Evolutionary conservation across 2,329 filamentous ascomycete species (phyloP).

Genomic region (Myrmaecium sp.): DNA sequence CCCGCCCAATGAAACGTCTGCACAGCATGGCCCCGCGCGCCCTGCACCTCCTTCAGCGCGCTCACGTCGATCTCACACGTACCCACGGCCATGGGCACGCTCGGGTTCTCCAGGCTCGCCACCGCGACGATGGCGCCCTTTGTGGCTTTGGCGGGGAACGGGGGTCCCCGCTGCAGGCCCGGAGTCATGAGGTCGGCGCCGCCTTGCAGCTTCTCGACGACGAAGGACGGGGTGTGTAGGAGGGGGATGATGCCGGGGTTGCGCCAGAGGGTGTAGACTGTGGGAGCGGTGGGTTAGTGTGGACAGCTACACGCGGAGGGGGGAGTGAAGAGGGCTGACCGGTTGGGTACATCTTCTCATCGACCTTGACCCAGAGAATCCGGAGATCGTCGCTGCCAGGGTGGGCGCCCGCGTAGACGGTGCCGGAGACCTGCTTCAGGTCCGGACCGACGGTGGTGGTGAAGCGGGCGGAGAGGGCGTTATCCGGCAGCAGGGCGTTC

Average conservation of each 20-base stretch:
- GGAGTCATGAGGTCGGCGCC: slow-evolving; percentile 56
- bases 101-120: slow-evolving; percentile 40
- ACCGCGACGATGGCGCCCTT: slow-evolving; percentile 47
- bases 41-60: slow-evolving; percentile 36
- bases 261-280: slow-evolving; percentile 50
- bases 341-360: slow-evolving; percentile 37
- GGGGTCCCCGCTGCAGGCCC: slow-evolving; percentile 45
- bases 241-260: slow-evolving; percentile 44
- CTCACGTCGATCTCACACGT: slow-evolving; percentile 47
- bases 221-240: slow-evolving; percentile 44
- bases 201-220: slow-evolving; percentile 44
- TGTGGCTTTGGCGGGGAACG: slow-evolving; percentile 41
- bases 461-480: slow-evolving; percentile 44
- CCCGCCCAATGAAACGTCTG: slow-evolving; percentile 50
- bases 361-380: slow-evolving; percentile 47
- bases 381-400: slow-evolving; percentile 37
- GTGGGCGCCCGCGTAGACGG: slow-evolving; percentile 45
- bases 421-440: slow-evolving; percentile 43
- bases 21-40: slow-evolving; percentile 47
- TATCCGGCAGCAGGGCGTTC: slow-evolving; percentile 45
- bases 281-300: too few relatives aligned
- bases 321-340: slow-evolving; percentile 18
- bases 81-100: slow-evolving; percentile 46
- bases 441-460: slow-evolving; percentile 48
- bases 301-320: too few relatives aligned